Percentiles rank a stretch among this genome's conserved stretches.
Conservation (phyloP, 2,329 filamentous ascomycete genomes). For the Aspergillus alliaceus region DNA sequence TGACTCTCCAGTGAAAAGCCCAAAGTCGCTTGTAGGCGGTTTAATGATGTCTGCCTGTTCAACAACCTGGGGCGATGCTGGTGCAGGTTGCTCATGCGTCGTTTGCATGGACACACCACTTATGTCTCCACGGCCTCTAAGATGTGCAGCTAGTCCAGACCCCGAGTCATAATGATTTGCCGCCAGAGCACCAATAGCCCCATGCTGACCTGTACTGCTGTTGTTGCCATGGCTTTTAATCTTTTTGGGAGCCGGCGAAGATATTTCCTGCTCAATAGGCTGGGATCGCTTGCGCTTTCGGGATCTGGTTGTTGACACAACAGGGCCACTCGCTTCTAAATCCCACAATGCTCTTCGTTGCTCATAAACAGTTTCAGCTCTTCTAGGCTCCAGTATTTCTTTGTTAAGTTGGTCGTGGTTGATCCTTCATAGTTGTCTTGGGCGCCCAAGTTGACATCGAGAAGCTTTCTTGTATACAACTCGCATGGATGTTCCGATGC, state of each 20-base stretch:
- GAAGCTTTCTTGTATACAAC: slow-evolving; percentile 1
- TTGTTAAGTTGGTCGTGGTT: neutral
- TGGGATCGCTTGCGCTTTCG: slow-evolving; percentile 3
- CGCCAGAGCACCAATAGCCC: neutral
- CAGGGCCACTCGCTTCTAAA: neutral
- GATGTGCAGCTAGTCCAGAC: neutral
- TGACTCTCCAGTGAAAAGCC: neutral
- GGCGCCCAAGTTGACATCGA: slow-evolving; percentile 16
- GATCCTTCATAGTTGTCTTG: neutral
- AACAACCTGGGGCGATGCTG: neutral
- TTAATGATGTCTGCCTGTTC: neutral
- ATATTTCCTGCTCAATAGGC: neutral
- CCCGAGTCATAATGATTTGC: neutral
- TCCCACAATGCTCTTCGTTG: slow-evolving; percentile 17
- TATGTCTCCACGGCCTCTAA: neutral
- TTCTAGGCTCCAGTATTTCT: slow-evolving; percentile 22
- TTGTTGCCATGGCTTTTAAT: neutral
- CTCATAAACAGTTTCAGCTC: slow-evolving; percentile 21
- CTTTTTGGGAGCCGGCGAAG: too few species aligned
- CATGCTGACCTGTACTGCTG: neutral
- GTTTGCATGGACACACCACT: neutral
- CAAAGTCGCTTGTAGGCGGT: neutral
- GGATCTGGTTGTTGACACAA: neutral
- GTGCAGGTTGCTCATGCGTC: neutral
- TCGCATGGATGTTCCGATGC: neutral